phyloP scores from a whole-genome alignment of 2,329 filamentous ascomycete genomes.

The Diaporthe eres region DNA sequence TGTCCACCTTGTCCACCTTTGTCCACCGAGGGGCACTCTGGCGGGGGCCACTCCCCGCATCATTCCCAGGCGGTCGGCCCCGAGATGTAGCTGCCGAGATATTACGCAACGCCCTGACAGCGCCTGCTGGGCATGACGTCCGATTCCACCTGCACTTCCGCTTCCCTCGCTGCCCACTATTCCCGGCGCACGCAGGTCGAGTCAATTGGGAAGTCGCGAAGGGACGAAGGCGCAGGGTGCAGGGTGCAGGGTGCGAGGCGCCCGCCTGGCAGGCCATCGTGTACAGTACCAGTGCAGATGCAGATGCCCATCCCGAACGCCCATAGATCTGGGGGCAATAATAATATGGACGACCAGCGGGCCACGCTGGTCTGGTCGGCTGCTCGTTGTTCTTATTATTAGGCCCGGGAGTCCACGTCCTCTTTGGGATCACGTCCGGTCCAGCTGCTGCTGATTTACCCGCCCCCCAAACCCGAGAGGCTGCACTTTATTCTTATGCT shows the following conservation, averaged over 20 bases:
- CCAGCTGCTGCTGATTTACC: conserved; percentile 23
- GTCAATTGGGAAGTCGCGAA: conserved; percentile 3
- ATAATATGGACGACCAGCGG: not conserved
- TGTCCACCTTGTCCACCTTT: not conserved
- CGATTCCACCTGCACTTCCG: conserved; percentile 14
- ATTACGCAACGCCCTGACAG: conserved; percentile 25
- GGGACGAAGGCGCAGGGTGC: not conserved
- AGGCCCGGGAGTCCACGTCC: conserved; percentile 28
- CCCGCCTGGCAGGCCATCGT: not conserved
- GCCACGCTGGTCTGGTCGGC: conserved; percentile 13
- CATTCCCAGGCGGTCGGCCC: conserved; percentile 11
- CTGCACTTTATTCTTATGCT: not conserved
- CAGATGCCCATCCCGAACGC: conserved; percentile 22
- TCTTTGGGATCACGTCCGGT: conserved; percentile 17
- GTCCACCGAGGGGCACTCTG: not conserved
- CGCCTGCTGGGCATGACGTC: conserved; percentile 28
- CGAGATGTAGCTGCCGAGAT: conserved; percentile 30
- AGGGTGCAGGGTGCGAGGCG: not conserved
- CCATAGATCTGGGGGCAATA: conserved; percentile 19
- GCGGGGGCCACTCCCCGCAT: conserved; percentile 15
- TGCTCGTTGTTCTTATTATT: not conserved
- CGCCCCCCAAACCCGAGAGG: conserved; percentile 8
- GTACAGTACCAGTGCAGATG: conserved; percentile 4
- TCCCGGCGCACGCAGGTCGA: conserved; percentile 5
- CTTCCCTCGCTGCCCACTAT: not conserved